Percentiles rank a stretch among this genome's conserved stretches.
Conservation (phyloP, 495 filamentous ascomycete genomes). For the Podospora comata region DNA sequence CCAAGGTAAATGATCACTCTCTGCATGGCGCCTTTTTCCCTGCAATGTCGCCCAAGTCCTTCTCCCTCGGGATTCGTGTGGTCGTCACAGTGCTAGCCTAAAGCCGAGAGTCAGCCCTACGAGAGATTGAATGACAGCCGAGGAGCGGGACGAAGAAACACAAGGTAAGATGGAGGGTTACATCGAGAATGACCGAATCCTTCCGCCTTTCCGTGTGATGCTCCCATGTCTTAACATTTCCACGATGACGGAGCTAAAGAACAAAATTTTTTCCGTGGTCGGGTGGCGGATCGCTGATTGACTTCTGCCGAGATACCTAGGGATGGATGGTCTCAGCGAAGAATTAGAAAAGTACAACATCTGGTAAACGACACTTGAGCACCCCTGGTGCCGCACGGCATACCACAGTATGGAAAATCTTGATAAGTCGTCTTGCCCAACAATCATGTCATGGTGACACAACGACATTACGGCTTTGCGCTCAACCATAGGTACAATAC, state of each 20-base stretch:
- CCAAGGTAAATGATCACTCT: not conserved
- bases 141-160: not conserved
- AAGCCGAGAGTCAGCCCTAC: not conserved
- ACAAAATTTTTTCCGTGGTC: no score
- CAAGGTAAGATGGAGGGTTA: not conserved
- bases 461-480: not conserved
- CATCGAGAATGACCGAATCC: not conserved
- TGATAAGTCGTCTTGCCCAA: not conserved
- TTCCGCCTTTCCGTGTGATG: not conserved
- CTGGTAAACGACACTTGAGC: no score
- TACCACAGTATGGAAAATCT: not conserved
- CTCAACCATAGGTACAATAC: not conserved
- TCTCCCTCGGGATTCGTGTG: not conserved
- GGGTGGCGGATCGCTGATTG: no score
- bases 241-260: not conserved
- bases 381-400: no score
- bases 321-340: no score
- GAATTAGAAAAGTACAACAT: no score
- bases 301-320: no score
- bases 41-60: not conserved
- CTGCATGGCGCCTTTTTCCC: no score
- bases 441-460: not conserved
- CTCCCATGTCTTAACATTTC: not conserved
- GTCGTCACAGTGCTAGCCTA: not conserved
- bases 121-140: not conserved